Conservation (phyloP, 108 stramenopile genomes). For the Fragilaria radians region DNA sequence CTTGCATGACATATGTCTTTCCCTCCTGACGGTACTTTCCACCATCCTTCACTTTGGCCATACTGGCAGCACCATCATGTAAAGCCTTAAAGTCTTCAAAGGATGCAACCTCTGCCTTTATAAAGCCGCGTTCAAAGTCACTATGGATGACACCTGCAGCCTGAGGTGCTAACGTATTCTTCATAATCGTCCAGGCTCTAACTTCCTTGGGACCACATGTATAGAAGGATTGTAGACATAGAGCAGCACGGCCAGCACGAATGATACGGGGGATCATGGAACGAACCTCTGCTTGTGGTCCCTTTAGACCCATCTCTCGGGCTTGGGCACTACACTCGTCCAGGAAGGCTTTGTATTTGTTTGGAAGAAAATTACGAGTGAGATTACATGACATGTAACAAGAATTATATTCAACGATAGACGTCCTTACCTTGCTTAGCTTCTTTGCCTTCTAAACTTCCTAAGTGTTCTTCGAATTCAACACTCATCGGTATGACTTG, state of each 20-base stretch:
- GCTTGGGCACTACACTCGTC: constrained; percentile 77
- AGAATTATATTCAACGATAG: neutral
- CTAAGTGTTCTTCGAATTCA: constrained; percentile 94
- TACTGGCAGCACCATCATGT: constrained; percentile 81
- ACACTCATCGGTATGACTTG: constrained; percentile 96
- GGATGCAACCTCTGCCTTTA: constrained; percentile 95
- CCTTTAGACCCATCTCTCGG: constrained; percentile 73
- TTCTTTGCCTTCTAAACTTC: constrained; percentile 66
- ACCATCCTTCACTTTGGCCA: constrained; percentile 96
- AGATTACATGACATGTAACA: no score
- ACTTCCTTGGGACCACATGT: constrained; percentile 99
- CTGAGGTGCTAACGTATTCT: constrained; percentile 87
- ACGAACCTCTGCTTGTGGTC: constrained; percentile 81
- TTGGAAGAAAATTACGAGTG: neutral
- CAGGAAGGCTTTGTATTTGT: constrained; percentile 47
- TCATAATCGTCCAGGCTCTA: constrained; percentile 97
- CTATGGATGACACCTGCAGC: constrained; percentile 99
- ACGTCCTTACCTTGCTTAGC: constrained; percentile 24
- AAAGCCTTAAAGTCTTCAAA: constrained; percentile 96
- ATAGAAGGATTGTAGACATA: constrained; percentile 96
- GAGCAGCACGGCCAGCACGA: constrained; percentile 89
- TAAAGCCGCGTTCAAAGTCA: constrained; percentile 99
- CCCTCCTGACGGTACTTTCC: constrained; percentile 99
- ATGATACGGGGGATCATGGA: constrained; percentile 94
- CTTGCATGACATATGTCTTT: constrained; percentile 90